Conservation (phyloP, 768 basidiomycete species). For the Pleurotus sapidus region DNA sequence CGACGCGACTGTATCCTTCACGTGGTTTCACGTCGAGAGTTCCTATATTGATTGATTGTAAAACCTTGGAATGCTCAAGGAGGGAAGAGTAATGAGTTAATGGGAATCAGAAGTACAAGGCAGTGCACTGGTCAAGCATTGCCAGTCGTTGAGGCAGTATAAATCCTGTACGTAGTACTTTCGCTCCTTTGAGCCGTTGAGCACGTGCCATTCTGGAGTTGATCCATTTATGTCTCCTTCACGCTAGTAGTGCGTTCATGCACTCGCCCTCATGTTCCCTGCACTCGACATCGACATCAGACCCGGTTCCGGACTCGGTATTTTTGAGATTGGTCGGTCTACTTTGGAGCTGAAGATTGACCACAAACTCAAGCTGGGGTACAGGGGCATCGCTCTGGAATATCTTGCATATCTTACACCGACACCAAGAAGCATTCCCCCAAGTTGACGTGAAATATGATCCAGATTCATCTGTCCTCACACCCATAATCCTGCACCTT, state of each 20-base stretch:
- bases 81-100: too few species aligned
- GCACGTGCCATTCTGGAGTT: too few species aligned
- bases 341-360: background rate
- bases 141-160: too few species aligned
- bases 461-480: slow-evolving; percentile 62
- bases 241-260: background rate
- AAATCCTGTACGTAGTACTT: too few species aligned
- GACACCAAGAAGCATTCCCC: slow-evolving; percentile 67
- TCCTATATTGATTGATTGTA: too few species aligned
- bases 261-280: slow-evolving; percentile 48
- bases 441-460: slow-evolving; percentile 86
- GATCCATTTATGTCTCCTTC: slow-evolving; percentile 1
- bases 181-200: too few species aligned
- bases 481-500: slow-evolving; percentile 75
- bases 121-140: background rate
- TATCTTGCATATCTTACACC: slow-evolving; percentile 64
- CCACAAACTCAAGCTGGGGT: slow-evolving; percentile 7
- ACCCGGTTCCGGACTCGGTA: slow-evolving; percentile 73
- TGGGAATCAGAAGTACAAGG: background rate
- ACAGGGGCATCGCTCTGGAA: slow-evolving; percentile 79
- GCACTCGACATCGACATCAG: slow-evolving; percentile 72
- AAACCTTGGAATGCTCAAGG: too few species aligned
- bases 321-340: slow-evolving; percentile 68
- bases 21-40: too few species aligned
- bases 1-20: too few species aligned